A percentile compares a stretch with the other conserved stretches of the same genome.
Evolutionary conservation across 306 rosid species (phyloP).

Genomic region (Astragalus glycyphyllos): DNA sequence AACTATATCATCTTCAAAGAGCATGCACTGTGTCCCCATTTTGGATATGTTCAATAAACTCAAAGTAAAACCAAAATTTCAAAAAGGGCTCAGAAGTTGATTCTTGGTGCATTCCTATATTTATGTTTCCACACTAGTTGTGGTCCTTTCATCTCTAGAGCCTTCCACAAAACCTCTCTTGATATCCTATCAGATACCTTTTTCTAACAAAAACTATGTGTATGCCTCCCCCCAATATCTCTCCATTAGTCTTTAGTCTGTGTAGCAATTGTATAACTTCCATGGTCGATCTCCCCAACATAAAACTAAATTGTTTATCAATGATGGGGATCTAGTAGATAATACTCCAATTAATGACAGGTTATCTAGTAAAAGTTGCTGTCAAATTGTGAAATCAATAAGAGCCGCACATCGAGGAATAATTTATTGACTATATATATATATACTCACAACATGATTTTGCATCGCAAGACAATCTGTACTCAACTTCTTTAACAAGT

Average conservation of each 20-base stretch:
- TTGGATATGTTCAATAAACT: neutral
- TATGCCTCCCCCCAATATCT: neutral
- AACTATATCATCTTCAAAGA: neutral
- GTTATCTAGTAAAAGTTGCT: constrained; percentile 5
- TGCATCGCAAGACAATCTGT: constrained; percentile 90
- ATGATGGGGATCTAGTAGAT: neutral
- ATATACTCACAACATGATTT: constrained; percentile 73
- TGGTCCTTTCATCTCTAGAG: neutral
- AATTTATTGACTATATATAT: constrained; percentile 11
- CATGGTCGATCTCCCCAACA: neutral
- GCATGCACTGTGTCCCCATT: neutral
- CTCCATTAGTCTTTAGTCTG: neutral
- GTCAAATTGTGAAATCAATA: neutral
- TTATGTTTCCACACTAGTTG: neutral
- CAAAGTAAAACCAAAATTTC: neutral
- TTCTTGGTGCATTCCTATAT: neutral
- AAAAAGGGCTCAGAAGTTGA: neutral
- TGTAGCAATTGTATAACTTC: neutral
- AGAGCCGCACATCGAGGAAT: neutral
- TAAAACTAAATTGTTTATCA: neutral
- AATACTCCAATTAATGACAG: constrained; percentile 14
- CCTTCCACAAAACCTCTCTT: neutral
- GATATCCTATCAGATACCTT: neutral
- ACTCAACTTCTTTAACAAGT: constrained; percentile 69
- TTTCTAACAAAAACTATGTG: neutral